Evolutionary conservation across 2,329 filamentous ascomycete species (phyloP), one percentile per base, ranked within the genome.

Genomic region (Aspergillus viridinutans): DNA sequence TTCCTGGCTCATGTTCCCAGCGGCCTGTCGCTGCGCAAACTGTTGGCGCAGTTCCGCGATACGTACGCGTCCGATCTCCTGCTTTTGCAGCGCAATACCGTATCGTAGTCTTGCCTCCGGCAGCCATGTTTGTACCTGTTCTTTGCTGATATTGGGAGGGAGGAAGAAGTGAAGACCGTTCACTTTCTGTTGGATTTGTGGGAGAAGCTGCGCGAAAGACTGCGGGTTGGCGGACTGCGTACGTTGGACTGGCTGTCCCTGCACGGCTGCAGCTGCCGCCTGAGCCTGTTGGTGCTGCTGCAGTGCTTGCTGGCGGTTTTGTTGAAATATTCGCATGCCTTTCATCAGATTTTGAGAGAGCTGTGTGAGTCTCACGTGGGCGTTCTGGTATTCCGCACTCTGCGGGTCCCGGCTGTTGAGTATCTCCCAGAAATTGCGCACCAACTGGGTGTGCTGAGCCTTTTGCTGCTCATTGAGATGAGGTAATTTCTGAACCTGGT

Each of bases 381-480:
- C 82, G 45, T 73, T 72, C 55, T 76, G 75, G 62, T 83, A 80
- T 57, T 83, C 79, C 1, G 74, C 67, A 52, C 76, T 81, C 53
- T 79, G 78, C 35, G 74, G 71, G 12, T 81, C 75, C 43, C 77
- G 76, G 45, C 67, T 76, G 58, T 83, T 79, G 52, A 83, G 73
- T 32, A 77, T 69, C 29, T 78, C 76, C 83, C 83, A 86, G 51
- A 84, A 75, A 58, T 75, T 79, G 56, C 78, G 76, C 59, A 86
- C 78, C 21, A 81, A 74, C 50, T 77, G 72, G 56, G 80, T 80
- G 65, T 85, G 84, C 61, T 82, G 79, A 48, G 76, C 70, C 71
- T 85, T 86, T 63, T 82, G 78, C 50, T 79, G 72, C 8, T 83
- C 80, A 58, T 72, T 80, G 29, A 86, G 73, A 68, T 80, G 76